These are phyloP conservation scores for Protomyces lactucae-debilis DNA, from an alignment of 1,139 yeast genomes.

Conservation along the genomic window DNA sequence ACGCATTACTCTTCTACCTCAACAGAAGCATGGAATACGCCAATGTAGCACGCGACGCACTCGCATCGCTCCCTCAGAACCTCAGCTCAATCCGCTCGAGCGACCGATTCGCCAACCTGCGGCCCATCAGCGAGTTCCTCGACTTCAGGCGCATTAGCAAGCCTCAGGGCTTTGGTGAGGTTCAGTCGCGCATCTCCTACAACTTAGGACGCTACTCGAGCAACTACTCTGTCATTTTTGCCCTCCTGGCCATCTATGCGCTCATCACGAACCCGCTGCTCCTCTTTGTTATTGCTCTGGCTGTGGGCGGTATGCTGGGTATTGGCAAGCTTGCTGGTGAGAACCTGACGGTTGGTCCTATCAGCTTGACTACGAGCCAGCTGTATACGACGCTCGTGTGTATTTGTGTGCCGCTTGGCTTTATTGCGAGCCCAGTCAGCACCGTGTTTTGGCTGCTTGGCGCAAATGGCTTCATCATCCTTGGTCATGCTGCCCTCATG, in stretches of 20 bases:
- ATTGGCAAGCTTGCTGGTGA: conserved; percentile 75
- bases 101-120: conserved; percentile 58
- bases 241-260: conserved; percentile 63
- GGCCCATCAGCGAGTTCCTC: conserved; percentile 85
- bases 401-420: conserved; percentile 67
- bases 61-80: conserved; percentile 16
- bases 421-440: conserved; percentile 87
- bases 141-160: conserved; percentile 84
- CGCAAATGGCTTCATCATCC: conserved; percentile 78
- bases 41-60: conserved; percentile 22
- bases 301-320: conserved; percentile 64
- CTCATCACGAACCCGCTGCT: conserved; percentile 77
- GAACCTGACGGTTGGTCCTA: conserved; percentile 50
- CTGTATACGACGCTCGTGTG: conserved; percentile 54
- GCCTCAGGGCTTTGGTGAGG: conserved; percentile 83
- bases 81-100: conserved; percentile 17
- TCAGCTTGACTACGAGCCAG: conserved; percentile 70
- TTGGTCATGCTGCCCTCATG: conserved; percentile 89
- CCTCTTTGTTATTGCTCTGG: conserved; percentile 63
- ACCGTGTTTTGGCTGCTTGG: conserved; percentile 97
- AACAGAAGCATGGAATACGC: conserved; percentile 11
- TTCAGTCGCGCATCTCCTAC: conserved; percentile 80
- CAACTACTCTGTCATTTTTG: conserved; percentile 73
- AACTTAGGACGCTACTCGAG: conserved; percentile 84
- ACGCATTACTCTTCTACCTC: not conserved